Percentiles rank a stretch among this genome's conserved stretches.
phyloP scores from a whole-genome alignment of 257 asterid species.

The Haberlea rhodopensis region DNA sequence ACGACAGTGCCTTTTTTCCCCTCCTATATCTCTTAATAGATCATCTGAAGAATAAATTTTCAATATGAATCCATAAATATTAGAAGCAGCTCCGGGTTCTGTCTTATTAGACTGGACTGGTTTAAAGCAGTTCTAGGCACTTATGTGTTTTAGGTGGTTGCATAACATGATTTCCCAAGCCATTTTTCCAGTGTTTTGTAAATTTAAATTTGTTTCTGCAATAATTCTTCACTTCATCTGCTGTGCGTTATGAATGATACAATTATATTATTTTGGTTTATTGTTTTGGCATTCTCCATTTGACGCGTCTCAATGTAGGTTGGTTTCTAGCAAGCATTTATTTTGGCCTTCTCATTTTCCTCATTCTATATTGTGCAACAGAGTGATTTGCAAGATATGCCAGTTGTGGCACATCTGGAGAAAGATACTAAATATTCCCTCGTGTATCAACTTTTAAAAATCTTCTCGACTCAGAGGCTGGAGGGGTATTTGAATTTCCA shows the following conservation, averaged over 20 bases:
- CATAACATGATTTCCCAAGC: background rate
- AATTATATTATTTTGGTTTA: background rate
- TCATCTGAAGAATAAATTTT: background rate
- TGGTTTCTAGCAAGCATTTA: background rate
- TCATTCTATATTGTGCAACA: constrained; percentile 28
- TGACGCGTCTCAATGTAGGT: background rate
- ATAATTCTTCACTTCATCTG: background rate
- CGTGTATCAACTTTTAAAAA: constrained; percentile 71
- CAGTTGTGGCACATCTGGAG: constrained; percentile 85
- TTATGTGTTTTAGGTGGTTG: background rate
- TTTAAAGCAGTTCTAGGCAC: background rate
- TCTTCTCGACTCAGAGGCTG: constrained; percentile 77
- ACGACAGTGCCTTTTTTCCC: background rate
- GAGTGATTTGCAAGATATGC: constrained; percentile 83
- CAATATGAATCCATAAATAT: background rate
- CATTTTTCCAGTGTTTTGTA: background rate
- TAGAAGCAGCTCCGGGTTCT: background rate
- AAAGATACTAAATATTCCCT: constrained; percentile 60
- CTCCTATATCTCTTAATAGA: background rate
- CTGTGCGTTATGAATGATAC: background rate
- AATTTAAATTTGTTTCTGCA: background rate
- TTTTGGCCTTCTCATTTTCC: background rate
- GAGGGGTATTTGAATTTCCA: constrained; percentile 76
- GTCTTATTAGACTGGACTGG: background rate
- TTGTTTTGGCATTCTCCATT: background rate